phyloP scores from a whole-genome alignment of 768 basidiomycete species.

The Lactarius psammicola region DNA sequence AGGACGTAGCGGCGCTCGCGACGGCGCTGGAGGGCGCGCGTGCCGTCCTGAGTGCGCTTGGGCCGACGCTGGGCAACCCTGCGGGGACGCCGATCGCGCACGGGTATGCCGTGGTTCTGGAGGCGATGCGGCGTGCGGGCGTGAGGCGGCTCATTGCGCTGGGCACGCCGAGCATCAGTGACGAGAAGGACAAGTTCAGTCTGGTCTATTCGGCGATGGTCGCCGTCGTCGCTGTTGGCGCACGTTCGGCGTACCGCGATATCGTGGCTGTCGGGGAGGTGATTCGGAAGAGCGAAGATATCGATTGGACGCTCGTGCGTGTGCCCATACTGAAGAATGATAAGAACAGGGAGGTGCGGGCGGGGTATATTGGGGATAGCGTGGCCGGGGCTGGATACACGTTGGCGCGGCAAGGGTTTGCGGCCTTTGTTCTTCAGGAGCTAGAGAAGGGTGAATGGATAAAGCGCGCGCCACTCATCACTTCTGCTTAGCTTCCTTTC shows the following conservation, averaged over 20 bases:
- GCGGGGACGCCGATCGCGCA: conserved; percentile 57
- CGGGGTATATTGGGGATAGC: conserved; percentile 69
- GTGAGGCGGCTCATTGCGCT: conserved; percentile 63
- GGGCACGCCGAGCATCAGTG: conserved; percentile 63
- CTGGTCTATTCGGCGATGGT: conserved; percentile 46
- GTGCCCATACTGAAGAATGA: conserved; percentile 61
- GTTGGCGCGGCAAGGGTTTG: conserved; percentile 59
- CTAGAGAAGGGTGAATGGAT: conserved; percentile 60
- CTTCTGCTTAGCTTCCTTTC: conserved; percentile 32
- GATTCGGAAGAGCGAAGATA: conserved; percentile 48
- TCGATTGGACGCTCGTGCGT: conserved; percentile 70
- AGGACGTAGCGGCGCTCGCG: conserved; percentile 48
- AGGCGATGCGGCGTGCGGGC: conserved; percentile 49
- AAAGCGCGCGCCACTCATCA: conserved; percentile 43
- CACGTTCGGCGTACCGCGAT: conserved; percentile 61
- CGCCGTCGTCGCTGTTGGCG: conserved; percentile 40
- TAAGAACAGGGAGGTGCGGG: conserved; percentile 45
- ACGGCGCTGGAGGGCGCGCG: conserved; percentile 57
- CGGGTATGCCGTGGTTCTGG: conserved; percentile 56
- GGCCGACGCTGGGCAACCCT: conserved; percentile 47
- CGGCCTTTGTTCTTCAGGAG: conserved; percentile 57
- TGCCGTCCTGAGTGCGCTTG: conserved; percentile 65
- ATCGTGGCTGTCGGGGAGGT: conserved; percentile 61
- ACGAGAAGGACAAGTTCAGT: conserved; percentile 58
- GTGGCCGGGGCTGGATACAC: conserved; percentile 40